Evolutionary conservation across 108 stramenopile genomes (phyloP).

Genomic region (Chaetoceros tenuissimus): DNA sequence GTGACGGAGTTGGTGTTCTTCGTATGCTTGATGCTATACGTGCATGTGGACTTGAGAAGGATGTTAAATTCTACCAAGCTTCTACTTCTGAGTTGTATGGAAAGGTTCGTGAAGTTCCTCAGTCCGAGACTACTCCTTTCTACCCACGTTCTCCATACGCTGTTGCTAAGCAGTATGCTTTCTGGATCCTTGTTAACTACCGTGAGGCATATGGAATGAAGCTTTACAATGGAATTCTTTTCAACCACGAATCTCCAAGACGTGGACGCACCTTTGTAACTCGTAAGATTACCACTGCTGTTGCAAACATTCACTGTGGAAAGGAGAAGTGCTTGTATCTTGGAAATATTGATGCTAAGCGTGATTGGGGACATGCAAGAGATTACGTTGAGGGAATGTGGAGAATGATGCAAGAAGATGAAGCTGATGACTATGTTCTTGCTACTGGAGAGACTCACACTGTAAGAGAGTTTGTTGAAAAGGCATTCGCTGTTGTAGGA

Average conservation of each 20-base stretch:
- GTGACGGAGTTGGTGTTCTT: slow-evolving; percentile 96
- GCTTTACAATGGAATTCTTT: slow-evolving; percentile 94
- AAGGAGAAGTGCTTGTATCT: slow-evolving; percentile 86
- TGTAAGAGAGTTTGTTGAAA: slow-evolving; percentile 96
- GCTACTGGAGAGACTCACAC: slow-evolving; percentile 97
- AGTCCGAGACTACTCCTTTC: slow-evolving; percentile 98
- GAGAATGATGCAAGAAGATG: slow-evolving; percentile 96
- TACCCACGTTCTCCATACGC: slow-evolving; percentile 99
- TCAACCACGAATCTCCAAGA: slow-evolving; percentile 98
- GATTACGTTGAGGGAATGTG: slow-evolving; percentile 99
- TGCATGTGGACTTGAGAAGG: slow-evolving; percentile 79
- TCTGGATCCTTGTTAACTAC: slow-evolving; percentile 98
- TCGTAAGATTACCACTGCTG: slow-evolving; percentile 93
- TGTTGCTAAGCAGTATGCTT: slow-evolving; percentile 98
- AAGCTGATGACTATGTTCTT: slow-evolving; percentile 95
- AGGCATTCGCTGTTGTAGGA: slow-evolving; percentile 80
- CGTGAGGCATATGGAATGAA: slow-evolving; percentile 99
- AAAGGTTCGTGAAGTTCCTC: slow-evolving; percentile 96
- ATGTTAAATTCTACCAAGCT: slow-evolving; percentile 91
- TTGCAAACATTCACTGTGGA: slow-evolving; percentile 83
- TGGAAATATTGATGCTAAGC: slow-evolving; percentile 97
- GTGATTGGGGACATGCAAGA: slow-evolving; percentile 99
- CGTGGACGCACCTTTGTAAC: slow-evolving; percentile 98
- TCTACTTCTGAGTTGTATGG: slow-evolving; percentile 98
- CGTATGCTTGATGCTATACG: slow-evolving; percentile 98